A percentile compares a stretch with the other conserved stretches of the same genome.
Conservation (phyloP, 768 basidiomycete species). For the Tubosaeta sp. region DNA sequence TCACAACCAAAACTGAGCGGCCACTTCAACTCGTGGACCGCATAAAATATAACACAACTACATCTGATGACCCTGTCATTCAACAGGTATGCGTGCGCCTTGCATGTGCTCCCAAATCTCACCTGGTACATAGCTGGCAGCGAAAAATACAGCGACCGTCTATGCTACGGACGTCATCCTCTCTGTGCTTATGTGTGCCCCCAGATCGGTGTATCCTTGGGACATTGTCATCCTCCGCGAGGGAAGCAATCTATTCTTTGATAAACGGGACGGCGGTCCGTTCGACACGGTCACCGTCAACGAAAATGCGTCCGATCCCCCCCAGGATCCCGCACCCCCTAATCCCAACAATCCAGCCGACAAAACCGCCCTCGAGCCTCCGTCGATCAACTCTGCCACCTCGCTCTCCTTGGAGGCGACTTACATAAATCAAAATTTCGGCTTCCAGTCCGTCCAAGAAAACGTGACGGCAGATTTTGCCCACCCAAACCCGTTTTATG, state of each 20-base stretch:
- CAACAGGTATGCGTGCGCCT: conserved; percentile 58
- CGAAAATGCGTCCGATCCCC: conserved; percentile 96
- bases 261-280: conserved; percentile 96
- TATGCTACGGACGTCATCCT: conserved; percentile 96
- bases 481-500: conserved; percentile 94
- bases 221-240: conserved; percentile 95
- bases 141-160: conserved; percentile 76
- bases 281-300: conserved; percentile 98
- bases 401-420: conserved; percentile 96
- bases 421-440: conserved; percentile 98
- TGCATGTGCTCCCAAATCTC: conserved; percentile 1
- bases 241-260: conserved; percentile 90
- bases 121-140: conserved; percentile 55
- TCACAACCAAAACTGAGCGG: conserved; percentile 89
- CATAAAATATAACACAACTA: conserved; percentile 96
- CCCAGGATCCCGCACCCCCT: conserved; percentile 73
- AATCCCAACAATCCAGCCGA: conserved; percentile 77
- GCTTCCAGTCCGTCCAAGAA: conserved; percentile 91
- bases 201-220: conserved; percentile 96
- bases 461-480: conserved; percentile 66
- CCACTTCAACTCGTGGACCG: conserved; percentile 91
- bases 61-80: conserved; percentile 96
- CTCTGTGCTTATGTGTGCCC: conserved; percentile 92
- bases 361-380: conserved; percentile 61
- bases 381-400: conserved; percentile 89